phyloP scores from a whole-genome alignment of 306 rosid genomes.

The Begonia fuchsioides region DNA sequence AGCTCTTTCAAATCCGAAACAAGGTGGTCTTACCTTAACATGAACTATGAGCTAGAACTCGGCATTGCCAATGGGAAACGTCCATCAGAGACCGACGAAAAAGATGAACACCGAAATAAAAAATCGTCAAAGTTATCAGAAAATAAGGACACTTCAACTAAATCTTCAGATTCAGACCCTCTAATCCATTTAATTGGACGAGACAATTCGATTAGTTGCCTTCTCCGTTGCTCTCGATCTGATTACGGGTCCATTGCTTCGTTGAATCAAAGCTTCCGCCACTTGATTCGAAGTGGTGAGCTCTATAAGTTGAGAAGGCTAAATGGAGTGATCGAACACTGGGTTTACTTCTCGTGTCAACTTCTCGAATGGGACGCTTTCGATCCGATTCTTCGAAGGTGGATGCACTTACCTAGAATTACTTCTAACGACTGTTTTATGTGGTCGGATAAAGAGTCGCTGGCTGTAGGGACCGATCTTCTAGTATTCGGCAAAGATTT shows the following conservation, averaged over 20 bases:
- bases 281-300: conserved; percentile 53
- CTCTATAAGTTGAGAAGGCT: conserved; percentile 61
- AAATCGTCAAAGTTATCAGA: conserved; percentile 28
- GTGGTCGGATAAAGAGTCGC: conserved; percentile 87
- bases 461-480: conserved; percentile 91
- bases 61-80: conserved; percentile 46
- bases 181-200: conserved; percentile 42
- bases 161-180: conserved; percentile 46
- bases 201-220: conserved; percentile 65
- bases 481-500: conserved; percentile 80
- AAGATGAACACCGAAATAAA: conserved; percentile 27
- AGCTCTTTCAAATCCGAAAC: conserved; percentile 46
- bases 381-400: conserved; percentile 48
- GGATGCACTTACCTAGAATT: conserved; percentile 93
- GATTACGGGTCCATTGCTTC: conserved; percentile 67
- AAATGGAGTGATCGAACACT: conserved; percentile 59
- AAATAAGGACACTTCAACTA: conserved; percentile 22
- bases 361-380: conserved; percentile 88
- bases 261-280: conserved; percentile 47
- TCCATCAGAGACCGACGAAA: conserved; percentile 26
- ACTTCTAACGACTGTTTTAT: conserved; percentile 73
- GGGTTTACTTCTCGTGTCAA: conserved; percentile 79
- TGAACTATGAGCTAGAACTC: conserved; percentile 36
- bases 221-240: conserved; percentile 73
- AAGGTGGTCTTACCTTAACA: conserved; percentile 43